A percentile compares a stretch with the other conserved stretches of the same genome.
Conservation (phyloP, 139 green algal genomes). For the Klebsormidium nitens region DNA sequence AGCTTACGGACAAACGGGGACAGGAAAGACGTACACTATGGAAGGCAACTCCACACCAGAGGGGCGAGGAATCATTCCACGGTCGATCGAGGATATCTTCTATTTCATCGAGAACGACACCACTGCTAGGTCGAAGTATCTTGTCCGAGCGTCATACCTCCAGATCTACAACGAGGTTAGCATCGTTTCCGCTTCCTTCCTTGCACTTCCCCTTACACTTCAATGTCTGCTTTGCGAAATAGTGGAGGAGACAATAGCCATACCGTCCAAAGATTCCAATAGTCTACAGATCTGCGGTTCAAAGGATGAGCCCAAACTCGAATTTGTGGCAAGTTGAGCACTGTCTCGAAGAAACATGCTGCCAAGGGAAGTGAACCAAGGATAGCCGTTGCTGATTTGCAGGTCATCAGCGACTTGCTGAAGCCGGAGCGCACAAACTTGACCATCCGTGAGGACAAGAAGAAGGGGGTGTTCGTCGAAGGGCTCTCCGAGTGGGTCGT, state of each 20-base stretch:
- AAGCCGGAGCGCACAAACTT: slow-evolving; percentile 82
- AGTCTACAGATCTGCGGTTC: no score
- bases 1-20: slow-evolving; percentile 44
- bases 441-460: slow-evolving; percentile 75
- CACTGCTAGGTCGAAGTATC: slow-evolving; percentile 72
- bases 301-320: no score
- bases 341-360: no score
- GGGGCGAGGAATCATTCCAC: slow-evolving; percentile 79
- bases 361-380: not conserved
- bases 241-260: no score
- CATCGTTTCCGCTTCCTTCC: not conserved
- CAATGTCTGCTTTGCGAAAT: no score
- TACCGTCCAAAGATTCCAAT: no score
- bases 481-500: slow-evolving; percentile 92
- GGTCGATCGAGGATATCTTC: slow-evolving; percentile 93
- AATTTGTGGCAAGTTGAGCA: not conserved
- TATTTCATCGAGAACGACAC: slow-evolving; percentile 75
- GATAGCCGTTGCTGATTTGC: not conserved
- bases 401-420: slow-evolving; percentile 85
- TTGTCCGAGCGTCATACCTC: slow-evolving; percentile 88
- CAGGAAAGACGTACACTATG: slow-evolving; percentile 46
- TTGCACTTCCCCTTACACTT: no score
- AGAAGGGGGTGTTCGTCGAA: slow-evolving; percentile 54
- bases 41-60: not conserved
- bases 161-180: slow-evolving; percentile 95